phyloP scores from a whole-genome alignment of 2,329 filamentous ascomycete species.

The Sporothrix humicola region DNA sequence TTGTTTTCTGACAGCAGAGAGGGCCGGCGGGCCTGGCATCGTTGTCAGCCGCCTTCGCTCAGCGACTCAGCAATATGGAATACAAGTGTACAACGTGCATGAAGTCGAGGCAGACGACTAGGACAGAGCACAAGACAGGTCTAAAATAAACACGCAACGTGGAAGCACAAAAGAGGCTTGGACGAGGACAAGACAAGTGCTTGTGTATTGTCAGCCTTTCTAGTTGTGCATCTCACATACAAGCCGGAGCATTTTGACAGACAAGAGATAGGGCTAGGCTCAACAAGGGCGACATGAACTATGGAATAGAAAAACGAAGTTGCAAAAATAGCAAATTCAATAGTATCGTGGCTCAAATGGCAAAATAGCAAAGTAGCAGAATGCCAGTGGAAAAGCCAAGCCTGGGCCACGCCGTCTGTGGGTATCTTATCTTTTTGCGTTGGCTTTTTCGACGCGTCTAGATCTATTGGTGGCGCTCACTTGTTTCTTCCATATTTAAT shows the following conservation, averaged over 20 bases:
- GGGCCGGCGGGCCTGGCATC: background rate
- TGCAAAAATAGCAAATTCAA: slow-evolving; percentile 9
- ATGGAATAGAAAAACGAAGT: background rate
- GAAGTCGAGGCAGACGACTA: no score
- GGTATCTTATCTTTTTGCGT: background rate
- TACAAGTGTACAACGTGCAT: background rate
- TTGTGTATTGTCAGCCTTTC: no score
- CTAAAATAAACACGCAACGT: background rate
- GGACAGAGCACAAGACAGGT: background rate
- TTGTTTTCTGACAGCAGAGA: background rate
- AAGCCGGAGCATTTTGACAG: background rate
- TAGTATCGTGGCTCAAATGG: background rate
- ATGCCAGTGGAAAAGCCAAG: slow-evolving; percentile 6
- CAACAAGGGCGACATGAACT: background rate
- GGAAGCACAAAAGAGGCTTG: background rate
- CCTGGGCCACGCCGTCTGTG: background rate
- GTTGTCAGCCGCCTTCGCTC: background rate
- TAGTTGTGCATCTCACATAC: background rate
- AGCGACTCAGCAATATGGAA: background rate
- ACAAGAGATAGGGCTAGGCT: slow-evolving; percentile 9
- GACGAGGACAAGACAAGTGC: background rate
- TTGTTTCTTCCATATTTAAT: background rate
- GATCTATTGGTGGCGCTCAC: slow-evolving; percentile 17
- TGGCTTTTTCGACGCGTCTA: background rate
- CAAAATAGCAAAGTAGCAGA: background rate